phyloP scores from a whole-genome alignment of 495 filamentous ascomycete species.

The Xylaria acuta region DNA sequence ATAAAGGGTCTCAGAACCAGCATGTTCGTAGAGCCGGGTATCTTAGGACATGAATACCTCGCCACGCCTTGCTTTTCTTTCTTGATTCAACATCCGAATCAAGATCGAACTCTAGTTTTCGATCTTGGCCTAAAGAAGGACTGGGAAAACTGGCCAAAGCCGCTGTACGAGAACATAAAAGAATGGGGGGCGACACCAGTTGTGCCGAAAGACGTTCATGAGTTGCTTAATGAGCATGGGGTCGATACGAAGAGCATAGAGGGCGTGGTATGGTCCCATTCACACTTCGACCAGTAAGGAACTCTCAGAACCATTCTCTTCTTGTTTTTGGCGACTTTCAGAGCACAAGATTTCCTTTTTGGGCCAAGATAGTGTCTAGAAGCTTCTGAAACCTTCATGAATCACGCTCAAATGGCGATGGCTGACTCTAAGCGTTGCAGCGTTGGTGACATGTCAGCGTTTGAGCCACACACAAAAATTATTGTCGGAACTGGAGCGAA shows the following conservation, averaged over 20 bases:
- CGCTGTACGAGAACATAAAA: constrained; percentile 36
- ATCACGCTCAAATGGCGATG: too few species aligned
- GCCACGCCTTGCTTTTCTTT: constrained; percentile 58
- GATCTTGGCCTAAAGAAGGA: constrained; percentile 66
- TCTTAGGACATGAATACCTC: constrained; percentile 51
- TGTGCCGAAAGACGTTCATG: constrained; percentile 56
- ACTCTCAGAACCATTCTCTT: too few species aligned
- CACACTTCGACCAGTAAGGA: constrained; percentile 63
- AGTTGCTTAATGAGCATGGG: constrained; percentile 56
- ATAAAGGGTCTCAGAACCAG: constrained; percentile 42
- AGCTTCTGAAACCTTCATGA: too few species aligned
- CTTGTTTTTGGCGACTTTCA: too few species aligned
- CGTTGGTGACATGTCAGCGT: constrained; percentile 60
- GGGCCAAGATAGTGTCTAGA: too few species aligned
- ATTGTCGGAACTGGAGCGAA: constrained; percentile 65
- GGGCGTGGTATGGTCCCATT: constrained; percentile 65
- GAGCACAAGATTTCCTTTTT: too few species aligned
- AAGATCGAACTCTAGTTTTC: constrained; percentile 57
- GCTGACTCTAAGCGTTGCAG: constrained; percentile 2
- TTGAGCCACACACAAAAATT: constrained; percentile 56
- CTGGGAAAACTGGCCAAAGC: constrained; percentile 51
- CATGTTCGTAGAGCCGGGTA: constrained; percentile 50
- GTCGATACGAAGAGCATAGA: constrained; percentile 56
- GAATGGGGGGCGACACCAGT: constrained; percentile 33
- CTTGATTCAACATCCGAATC: constrained; percentile 57